Evolutionary conservation across 2,329 filamentous ascomycete genomes (phyloP), one percentile per base, ranked within the genome.

Genomic region (Fusarium nurragi): DNA sequence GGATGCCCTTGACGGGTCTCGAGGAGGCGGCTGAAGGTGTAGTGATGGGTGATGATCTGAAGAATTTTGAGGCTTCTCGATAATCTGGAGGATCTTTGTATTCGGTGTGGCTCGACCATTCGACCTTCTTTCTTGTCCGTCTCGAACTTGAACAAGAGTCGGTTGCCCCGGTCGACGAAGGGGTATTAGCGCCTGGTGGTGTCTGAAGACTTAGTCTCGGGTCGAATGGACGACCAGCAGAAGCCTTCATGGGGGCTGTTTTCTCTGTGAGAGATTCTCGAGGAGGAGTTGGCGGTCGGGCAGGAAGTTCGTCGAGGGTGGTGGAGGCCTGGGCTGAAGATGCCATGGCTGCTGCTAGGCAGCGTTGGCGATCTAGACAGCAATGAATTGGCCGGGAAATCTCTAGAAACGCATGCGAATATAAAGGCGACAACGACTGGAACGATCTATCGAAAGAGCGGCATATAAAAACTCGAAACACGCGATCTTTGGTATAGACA

Each of bases 241-340:
- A 67, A 34, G 76, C 70, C 63, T 79, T 80, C 48, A 74, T 67
- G 26, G 74, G 68, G 25, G 72, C 68, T 46, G 78, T 77, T 55
- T 71, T 53, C 37, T 81, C 79, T 68, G 74, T 74, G 26, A 74
- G 77, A 32, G 81, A 78, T 73, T 86, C 86, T 68, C 83, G 84
- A n/a, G 88, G 88, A 43, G 88, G 88, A 30, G 88, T 91, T n/a
- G 88, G 88, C 23, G 88, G 88, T 75, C 87, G 83, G 60, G 85
- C 76, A 64, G 83, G 79, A 51, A 88, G 78, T 55, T 81, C 79
- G 64, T 86, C 83, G 69, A 88, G 78, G 70, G 80, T 70, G 61
- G 70, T 70, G 60, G 74, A 64, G 68, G 74, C 75, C 74, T 72
- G 61, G 64, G 74, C 76, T 76, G 76, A 76, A 78, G 77, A 79